Base-by-base conservation (phyloP, 2,329 filamentous ascomycete species). In the Trichoderma breve region DNA sequence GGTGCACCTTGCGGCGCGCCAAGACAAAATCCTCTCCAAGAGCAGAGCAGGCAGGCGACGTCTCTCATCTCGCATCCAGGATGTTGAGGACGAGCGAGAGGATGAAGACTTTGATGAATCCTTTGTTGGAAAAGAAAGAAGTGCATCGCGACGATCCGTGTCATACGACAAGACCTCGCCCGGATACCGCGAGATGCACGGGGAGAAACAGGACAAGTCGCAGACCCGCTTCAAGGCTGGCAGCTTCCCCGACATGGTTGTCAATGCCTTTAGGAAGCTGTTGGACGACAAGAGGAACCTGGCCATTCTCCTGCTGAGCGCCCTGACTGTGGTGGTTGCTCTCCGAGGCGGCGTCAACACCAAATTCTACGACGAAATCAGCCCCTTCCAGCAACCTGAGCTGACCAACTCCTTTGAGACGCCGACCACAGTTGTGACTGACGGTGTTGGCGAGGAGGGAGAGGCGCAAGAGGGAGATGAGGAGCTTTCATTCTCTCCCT, bases 261-360 rank as follows among this genome's bases (percentile, higher is more conserved):
- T 88, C 9, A 86, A 88, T 74, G 87, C 88, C 0, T 81, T 83
- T 65, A 83, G 84, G 36, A 85, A 91, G 8, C 78, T 88, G 21
- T 76, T 91, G 75, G 84, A 85, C 61, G 89, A 91, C 75, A 84
- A 84, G 71, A 90, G 87, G 80, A 91, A 91, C 71, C 77, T 90
- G 11, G 80, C 84, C n/a, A 90, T 91, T 30, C 81, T 83, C 6
- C 76, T 87, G 0, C 80, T 91, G 65, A 85, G 86, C 70, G 72
- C 87, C 2, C 77, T 91, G n/a, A 84, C 89, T 2, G 74, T 89
- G 15, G 70, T 88, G 32, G 81, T 90, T 11, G 86, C 87, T 1
- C 66, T 86, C 14, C 74, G 80, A 64, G 72, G 81, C 73, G 72
- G 77, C 51, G 73, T 72, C 26, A 30, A 21, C 26, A 60, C 28